Conservation (phyloP, 805 yeast genomes). For the Ogataea pignaliae region DNA sequence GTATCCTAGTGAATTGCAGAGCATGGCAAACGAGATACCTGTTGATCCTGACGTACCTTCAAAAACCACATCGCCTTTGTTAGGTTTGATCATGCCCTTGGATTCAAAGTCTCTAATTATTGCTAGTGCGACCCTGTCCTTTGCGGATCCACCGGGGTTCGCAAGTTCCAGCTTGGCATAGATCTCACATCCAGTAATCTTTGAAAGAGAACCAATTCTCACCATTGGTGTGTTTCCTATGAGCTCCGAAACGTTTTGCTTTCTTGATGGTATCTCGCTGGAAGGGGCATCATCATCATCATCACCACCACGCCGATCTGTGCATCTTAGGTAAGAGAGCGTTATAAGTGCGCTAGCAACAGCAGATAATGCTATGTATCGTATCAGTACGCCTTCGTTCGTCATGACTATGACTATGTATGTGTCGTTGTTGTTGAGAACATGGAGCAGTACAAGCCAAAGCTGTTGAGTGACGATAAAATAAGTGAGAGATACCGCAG, state of each 20-base stretch:
- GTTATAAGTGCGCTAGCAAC: not conserved
- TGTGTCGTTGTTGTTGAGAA: too few species aligned
- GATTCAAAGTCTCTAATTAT: slow-evolving; percentile 68
- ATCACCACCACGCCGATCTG: not conserved
- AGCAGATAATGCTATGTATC: not conserved
- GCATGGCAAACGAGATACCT: slow-evolving; percentile 87
- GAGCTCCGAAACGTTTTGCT: slow-evolving; percentile 39
- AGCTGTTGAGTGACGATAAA: too few species aligned
- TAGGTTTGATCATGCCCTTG: slow-evolving; percentile 51
- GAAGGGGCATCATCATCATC: too few species aligned
- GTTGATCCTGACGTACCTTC: slow-evolving; percentile 98
- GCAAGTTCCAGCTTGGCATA: slow-evolving; percentile 81
- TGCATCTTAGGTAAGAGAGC: not conserved
- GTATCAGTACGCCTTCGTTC: too few species aligned
- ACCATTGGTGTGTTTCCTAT: slow-evolving; percentile 92
- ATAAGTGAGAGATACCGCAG: too few species aligned
- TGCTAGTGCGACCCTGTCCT: slow-evolving; percentile 88
- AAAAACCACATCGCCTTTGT: slow-evolving; percentile 68
- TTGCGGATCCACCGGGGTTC: slow-evolving; percentile 95
- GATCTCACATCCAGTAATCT: slow-evolving; percentile 72
- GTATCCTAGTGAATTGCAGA: slow-evolving; percentile 87
- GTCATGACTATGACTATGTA: too few species aligned
- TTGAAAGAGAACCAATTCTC: slow-evolving; percentile 63
- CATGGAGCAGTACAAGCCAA: too few species aligned
- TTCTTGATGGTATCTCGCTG: slow-evolving; percentile 9